Evolutionary conservation across 345 rosid genomes (phyloP).

Genomic region (Bruguiera gymnorhiza): DNA sequence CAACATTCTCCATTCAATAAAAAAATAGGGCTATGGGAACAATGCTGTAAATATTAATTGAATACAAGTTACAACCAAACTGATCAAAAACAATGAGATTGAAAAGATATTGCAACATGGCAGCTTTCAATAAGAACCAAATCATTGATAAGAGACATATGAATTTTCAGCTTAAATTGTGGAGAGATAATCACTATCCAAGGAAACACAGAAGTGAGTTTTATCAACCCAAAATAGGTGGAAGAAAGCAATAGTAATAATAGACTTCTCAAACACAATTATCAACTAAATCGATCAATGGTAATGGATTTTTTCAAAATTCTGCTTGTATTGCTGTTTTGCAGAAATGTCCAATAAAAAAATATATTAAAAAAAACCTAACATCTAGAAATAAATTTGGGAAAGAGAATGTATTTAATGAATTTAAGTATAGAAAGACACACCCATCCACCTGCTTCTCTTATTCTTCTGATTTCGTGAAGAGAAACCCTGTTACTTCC

Average conservation of each 20-base stretch:
- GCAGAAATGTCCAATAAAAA: too few species aligned
- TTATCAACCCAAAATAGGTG: background rate
- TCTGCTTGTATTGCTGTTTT: background rate
- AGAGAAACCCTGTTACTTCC: slow-evolving; percentile 69
- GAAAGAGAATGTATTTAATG: background rate
- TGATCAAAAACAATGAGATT: too few species aligned
- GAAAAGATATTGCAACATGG: background rate
- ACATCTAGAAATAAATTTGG: too few species aligned
- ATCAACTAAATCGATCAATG: too few species aligned
- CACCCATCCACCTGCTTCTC: slow-evolving; percentile 99
- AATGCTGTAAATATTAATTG: too few species aligned
- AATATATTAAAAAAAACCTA: too few species aligned
- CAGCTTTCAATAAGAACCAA: background rate
- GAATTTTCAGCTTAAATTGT: background rate
- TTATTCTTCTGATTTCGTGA: slow-evolving; percentile 75
- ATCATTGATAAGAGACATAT: background rate
- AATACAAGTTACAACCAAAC: too few species aligned
- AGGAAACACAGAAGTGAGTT: background rate
- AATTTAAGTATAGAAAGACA: slow-evolving; percentile 45
- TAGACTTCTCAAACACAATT: background rate
- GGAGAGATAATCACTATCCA: background rate
- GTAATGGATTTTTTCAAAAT: background rate
- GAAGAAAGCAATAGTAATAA: background rate
- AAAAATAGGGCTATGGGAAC: too few species aligned
- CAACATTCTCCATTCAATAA: background rate